These are phyloP conservation scores for Cercospora sp. DNA, from an alignment of 2,329 filamentous ascomycete genomes.

Conservation along the genomic window DNA sequence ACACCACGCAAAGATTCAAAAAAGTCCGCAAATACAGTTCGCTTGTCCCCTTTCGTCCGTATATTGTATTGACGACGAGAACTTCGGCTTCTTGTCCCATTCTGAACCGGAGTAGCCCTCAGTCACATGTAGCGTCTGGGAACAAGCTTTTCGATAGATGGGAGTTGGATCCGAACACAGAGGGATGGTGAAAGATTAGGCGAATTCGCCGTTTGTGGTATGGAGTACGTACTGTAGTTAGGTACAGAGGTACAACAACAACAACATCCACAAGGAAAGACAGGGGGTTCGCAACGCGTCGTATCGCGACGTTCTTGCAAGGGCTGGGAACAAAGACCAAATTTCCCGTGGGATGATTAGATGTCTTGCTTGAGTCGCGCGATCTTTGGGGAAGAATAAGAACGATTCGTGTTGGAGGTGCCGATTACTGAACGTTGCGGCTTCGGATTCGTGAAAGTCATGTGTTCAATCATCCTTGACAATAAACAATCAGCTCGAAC, in stretches of 20 bases:
- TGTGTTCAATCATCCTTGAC: too few species aligned
- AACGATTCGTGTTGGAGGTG: background rate
- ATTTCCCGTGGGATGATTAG: background rate
- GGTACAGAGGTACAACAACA: background rate
- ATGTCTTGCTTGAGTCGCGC: background rate
- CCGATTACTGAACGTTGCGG: background rate
- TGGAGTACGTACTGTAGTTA: background rate
- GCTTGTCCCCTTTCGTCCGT: background rate
- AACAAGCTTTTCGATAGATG: background rate
- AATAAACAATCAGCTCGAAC: too few species aligned
- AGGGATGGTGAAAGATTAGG: background rate
- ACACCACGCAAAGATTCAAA: background rate
- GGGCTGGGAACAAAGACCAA: background rate
- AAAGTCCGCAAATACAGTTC: background rate
- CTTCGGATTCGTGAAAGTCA: too few species aligned
- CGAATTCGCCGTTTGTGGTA: background rate
- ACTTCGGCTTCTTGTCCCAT: background rate
- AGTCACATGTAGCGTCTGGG: background rate
- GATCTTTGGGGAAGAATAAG: background rate
- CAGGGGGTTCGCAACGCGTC: background rate
- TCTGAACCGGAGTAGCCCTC: background rate
- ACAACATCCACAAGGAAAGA: background rate
- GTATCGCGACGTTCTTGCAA: background rate
- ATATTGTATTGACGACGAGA: background rate
- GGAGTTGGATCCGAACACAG: background rate